Conservation (phyloP, 495 filamentous ascomycete genomes). For the Lophiotrema nucula region DNA sequence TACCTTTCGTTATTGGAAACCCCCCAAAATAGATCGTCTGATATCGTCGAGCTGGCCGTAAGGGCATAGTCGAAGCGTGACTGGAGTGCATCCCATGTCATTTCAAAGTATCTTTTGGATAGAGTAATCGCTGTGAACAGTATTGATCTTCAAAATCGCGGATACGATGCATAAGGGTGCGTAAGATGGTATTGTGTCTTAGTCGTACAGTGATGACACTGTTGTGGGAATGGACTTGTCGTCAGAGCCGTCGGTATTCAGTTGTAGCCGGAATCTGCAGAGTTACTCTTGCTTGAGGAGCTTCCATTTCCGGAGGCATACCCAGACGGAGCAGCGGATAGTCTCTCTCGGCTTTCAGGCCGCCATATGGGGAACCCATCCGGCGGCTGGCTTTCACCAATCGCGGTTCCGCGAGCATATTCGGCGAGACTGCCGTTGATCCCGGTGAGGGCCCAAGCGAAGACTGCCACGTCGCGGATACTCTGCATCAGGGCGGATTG, state of each 20-base stretch:
- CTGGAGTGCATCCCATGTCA: no score
- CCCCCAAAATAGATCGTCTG: no score
- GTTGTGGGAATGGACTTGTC: no score
- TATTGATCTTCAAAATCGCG: no score
- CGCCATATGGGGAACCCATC: constrained; percentile 57
- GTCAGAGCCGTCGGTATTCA: not conserved
- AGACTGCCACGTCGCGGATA: constrained; percentile 80
- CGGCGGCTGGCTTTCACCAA: constrained; percentile 57
- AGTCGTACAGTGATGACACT: no score
- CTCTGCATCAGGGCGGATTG: constrained; percentile 68
- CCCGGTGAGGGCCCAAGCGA: constrained; percentile 76
- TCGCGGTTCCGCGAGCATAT: constrained; percentile 61
- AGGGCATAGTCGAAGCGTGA: no score
- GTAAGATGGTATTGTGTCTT: no score
- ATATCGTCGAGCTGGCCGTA: no score
- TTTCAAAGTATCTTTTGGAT: no score
- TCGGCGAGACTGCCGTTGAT: constrained; percentile 75
- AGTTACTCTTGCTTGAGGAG: constrained; percentile 21
- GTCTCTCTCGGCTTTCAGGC: constrained; percentile 7
- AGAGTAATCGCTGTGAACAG: no score
- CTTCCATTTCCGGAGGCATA: constrained; percentile 22
- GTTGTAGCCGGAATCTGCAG: constrained; percentile 25
- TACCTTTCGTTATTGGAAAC: no score
- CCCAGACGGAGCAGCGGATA: constrained; percentile 19
- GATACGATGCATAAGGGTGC: no score